Conservation (phyloP, 2,329 filamentous ascomycete genomes). For the Aplosporella prunicola region DNA sequence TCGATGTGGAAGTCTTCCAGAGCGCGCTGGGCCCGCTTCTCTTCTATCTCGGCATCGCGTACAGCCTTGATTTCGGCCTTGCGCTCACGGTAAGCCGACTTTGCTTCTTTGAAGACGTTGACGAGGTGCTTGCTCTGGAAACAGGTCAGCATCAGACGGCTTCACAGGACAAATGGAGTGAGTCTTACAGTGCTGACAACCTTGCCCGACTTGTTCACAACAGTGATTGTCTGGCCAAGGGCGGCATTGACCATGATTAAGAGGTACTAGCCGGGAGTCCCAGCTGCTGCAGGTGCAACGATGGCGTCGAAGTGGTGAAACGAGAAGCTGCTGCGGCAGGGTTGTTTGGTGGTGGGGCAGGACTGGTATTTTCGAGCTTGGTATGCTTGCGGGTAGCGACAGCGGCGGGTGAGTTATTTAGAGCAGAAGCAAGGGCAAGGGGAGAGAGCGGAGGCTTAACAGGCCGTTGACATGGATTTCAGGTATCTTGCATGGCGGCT, state of each 20-base stretch:
- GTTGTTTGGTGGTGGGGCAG: slow-evolving; percentile 4
- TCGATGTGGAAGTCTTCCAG: slow-evolving; percentile 40
- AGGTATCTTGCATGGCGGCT: slow-evolving; percentile 6
- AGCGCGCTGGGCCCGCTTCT: slow-evolving; percentile 51
- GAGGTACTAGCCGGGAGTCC: slow-evolving; percentile 1
- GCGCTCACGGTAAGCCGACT: slow-evolving; percentile 76
- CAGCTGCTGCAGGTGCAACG: slow-evolving; percentile 7
- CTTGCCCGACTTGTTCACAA: slow-evolving; percentile 86
- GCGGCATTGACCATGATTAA: slow-evolving; percentile 9
- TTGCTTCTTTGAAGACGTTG: slow-evolving; percentile 85
- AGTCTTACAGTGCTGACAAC: slow-evolving; percentile 73
- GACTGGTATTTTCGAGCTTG: too few relatives aligned
- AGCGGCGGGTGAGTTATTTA: slow-evolving; percentile 5
- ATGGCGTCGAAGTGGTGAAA: slow-evolving; percentile 10
- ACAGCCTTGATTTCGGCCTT: slow-evolving; percentile 73
- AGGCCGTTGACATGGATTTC: slow-evolving; percentile 2
- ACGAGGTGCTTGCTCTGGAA: slow-evolving; percentile 77
- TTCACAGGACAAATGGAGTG: slow-evolving; percentile 11
- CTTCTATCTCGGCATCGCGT: slow-evolving; percentile 48
- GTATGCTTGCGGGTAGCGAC: background rate
- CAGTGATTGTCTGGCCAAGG: slow-evolving; percentile 67
- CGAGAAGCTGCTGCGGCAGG: slow-evolving; percentile 8
- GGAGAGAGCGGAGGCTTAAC: background rate
- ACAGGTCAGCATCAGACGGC: slow-evolving; percentile 16
- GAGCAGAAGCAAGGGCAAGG: background rate